Conservation (phyloP, 2,329 filamentous ascomycete species). For the Biscogniauxia marginata region DNA sequence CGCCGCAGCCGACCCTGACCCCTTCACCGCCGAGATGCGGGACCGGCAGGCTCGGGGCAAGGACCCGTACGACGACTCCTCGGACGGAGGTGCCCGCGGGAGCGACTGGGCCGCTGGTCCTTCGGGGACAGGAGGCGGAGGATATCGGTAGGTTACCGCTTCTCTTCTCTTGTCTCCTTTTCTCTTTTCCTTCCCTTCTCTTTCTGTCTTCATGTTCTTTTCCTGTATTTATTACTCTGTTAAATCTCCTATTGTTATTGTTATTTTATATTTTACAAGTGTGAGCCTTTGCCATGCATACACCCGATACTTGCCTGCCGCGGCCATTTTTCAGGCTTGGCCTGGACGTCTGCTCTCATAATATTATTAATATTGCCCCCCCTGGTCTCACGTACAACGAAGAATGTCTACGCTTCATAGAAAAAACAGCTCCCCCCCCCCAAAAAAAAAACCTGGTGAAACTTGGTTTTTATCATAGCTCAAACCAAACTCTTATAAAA, state of each 20-base stretch:
- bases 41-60: conserved; percentile 60
- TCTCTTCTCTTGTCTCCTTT: not conserved
- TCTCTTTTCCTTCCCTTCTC: not conserved
- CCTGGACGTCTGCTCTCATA: too few species aligned
- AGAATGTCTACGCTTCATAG: too few species aligned
- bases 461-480: too few species aligned
- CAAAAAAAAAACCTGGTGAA: too few species aligned
- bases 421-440: too few species aligned
- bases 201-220: not conserved
- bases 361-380: too few species aligned
- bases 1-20: conserved; percentile 3
- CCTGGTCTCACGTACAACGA: too few species aligned
- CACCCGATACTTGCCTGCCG: too few species aligned
- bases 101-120: conserved; percentile 1
- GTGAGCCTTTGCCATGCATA: too few species aligned
- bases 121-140: not conserved
- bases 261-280: too few species aligned
- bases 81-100: conserved; percentile 23
- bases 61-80: conserved; percentile 45
- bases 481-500: not conserved
- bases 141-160: conserved; percentile 16
- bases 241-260: too few species aligned
- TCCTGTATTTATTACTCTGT: not conserved
- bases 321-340: too few species aligned
- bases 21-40: conserved; percentile 51